Percentiles rank a stretch among this genome's conserved stretches.
These are phyloP conservation scores for Zelopaecilomyces penicillatus DNA, from an alignment of 2,329 filamentous ascomycete species.

Conservation along the genomic window DNA sequence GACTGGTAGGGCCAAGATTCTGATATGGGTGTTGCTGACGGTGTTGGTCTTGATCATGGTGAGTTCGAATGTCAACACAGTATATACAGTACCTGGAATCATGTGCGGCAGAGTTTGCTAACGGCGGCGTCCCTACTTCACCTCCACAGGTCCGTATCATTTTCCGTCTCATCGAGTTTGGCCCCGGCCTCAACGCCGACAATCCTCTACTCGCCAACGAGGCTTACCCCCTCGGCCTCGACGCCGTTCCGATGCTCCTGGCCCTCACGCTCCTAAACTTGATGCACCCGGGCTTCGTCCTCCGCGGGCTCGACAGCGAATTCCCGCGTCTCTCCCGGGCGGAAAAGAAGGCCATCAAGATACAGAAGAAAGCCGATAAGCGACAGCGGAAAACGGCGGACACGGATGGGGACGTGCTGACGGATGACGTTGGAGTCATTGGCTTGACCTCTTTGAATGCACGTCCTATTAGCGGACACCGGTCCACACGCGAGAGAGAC, in stretches of 20 bases:
- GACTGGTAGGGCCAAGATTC: slow-evolving; percentile 22
- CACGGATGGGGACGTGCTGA: slow-evolving; percentile 11
- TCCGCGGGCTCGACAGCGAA: slow-evolving; percentile 33
- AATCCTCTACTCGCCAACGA: slow-evolving; percentile 40
- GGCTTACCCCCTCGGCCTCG: slow-evolving; percentile 40
- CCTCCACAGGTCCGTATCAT: slow-evolving; percentile 43
- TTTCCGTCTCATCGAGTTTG: slow-evolving; percentile 51
- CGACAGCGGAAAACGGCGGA: slow-evolving; percentile 11
- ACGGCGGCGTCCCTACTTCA: background rate
- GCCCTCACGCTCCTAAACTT: slow-evolving; percentile 31
- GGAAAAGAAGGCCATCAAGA: slow-evolving; percentile 35
- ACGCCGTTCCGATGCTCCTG: slow-evolving; percentile 49
- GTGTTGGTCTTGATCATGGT: slow-evolving; percentile 29
- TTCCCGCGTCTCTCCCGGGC: slow-evolving; percentile 33
- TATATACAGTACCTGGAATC: background rate
- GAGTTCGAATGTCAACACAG: slow-evolving; percentile 9
- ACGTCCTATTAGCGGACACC: slow-evolving; percentile 1
- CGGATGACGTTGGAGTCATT: slow-evolving; percentile 3
- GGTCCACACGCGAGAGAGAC: no score
- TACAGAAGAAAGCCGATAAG: slow-evolving; percentile 26
- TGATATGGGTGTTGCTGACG: slow-evolving; percentile 25
- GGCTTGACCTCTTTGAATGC: background rate
- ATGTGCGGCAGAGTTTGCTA: slow-evolving; percentile 1
- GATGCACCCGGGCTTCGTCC: slow-evolving; percentile 35
- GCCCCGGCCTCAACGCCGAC: slow-evolving; percentile 30